Evolutionary conservation across 805 yeast species (phyloP).

Genomic region (Lipomyces chichibuensis): DNA sequence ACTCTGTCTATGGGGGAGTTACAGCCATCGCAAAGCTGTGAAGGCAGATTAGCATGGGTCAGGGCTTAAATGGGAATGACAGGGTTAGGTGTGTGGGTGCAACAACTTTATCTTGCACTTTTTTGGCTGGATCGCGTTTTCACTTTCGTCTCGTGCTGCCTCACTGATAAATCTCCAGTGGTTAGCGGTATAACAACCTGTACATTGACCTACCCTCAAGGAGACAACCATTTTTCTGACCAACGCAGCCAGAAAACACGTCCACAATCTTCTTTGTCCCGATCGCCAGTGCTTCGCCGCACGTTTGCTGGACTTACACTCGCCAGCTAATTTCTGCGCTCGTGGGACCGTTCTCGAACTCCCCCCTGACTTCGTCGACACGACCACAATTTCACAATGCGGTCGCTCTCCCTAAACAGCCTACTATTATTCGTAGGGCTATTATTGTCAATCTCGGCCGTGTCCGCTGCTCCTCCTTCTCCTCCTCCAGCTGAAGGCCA

Average conservation of each 20-base stretch:
- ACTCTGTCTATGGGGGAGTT: too few species aligned
- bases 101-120: not conserved
- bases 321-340: not conserved
- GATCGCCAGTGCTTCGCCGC: not conserved
- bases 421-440: not conserved
- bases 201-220: not conserved
- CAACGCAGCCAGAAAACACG: not conserved
- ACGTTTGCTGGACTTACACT: not conserved
- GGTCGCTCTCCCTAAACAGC: not conserved
- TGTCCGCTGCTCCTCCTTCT: not conserved
- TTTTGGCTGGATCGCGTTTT: not conserved
- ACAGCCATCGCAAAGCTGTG: not conserved
- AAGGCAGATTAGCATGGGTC: not conserved
- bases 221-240: not conserved
- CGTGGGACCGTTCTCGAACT: not conserved
- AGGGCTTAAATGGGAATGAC: not conserved
- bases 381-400: not conserved
- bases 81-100: not conserved
- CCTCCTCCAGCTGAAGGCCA: not conserved
- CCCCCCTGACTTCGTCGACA: constrained; percentile 5
- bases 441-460: not conserved
- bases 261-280: not conserved
- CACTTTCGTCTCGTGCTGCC: not conserved
- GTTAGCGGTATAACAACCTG: not conserved
- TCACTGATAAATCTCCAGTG: not conserved